A percentile compares a stretch with the other conserved stretches of the same genome.
Conservation (phyloP, 225 moss, liverwort and hornwort genomes). For the Sphagnum contortum region DNA sequence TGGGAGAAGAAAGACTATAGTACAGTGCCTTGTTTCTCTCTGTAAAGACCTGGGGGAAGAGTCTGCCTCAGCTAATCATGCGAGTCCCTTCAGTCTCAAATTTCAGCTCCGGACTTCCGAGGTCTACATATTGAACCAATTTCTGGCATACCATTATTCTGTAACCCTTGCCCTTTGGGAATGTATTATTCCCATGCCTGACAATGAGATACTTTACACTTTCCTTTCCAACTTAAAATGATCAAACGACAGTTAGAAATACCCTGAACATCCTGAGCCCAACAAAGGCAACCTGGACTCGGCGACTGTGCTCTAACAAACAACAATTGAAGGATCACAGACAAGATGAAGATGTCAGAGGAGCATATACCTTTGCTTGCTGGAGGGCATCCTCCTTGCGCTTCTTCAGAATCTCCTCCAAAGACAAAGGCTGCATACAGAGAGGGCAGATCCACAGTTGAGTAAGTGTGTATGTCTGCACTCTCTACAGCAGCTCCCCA, state of each 20-base stretch:
- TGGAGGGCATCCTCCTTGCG: constrained; percentile 89
- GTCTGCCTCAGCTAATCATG: not conserved
- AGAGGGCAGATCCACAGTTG: not conserved
- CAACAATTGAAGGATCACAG: too few species aligned
- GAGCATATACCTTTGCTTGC: constrained; percentile 77
- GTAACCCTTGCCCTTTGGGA: constrained; percentile 6
- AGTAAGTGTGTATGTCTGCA: not conserved
- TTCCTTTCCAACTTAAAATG: not conserved
- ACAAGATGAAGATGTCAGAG: not conserved
- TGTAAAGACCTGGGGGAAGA: not conserved
- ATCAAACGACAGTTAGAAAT: constrained; percentile 15
- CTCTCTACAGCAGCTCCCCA: not conserved
- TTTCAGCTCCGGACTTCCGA: too few species aligned
- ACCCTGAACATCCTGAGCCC: constrained; percentile 5
- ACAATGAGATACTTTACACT: too few species aligned
- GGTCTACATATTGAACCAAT: too few species aligned
- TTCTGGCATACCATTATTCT: too few species aligned
- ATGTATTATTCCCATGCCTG: not conserved
- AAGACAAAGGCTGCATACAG: constrained; percentile 67
- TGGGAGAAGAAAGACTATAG: not conserved
- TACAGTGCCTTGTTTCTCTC: not conserved
- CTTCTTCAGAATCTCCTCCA: constrained; percentile 94
- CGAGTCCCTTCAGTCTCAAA: not conserved
- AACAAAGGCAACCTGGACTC: too few species aligned
- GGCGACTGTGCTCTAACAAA: too few species aligned